A percentile compares a stretch with the other conserved stretches of the same genome.
phyloP scores from a whole-genome alignment of 495 filamentous ascomycete genomes.

The Lasiosphaeris hirsuta region DNA sequence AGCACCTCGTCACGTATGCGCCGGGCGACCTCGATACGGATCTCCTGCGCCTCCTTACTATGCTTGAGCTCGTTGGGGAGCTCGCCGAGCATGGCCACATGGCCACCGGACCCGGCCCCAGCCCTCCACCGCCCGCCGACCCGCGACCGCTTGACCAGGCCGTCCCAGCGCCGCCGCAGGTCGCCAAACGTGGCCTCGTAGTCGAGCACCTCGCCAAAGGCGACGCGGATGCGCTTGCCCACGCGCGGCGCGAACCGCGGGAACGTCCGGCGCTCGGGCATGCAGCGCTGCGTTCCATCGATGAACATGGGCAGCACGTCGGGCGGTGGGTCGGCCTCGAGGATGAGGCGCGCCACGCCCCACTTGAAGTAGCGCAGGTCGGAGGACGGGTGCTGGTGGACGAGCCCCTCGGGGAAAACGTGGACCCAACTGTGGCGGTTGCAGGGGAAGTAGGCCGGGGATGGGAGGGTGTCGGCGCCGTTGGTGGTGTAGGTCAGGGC shows the following conservation, averaged over 20 bases:
- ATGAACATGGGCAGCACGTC: slow-evolving; percentile 92
- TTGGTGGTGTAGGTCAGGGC: slow-evolving; percentile 63
- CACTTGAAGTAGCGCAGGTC: slow-evolving; percentile 96
- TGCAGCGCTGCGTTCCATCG: slow-evolving; percentile 77
- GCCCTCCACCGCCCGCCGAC: not conserved
- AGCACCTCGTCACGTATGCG: slow-evolving; percentile 75
- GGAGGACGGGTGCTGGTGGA: slow-evolving; percentile 78
- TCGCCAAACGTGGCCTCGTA: slow-evolving; percentile 62
- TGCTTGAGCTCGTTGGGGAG: slow-evolving; percentile 50
- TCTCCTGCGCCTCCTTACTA: slow-evolving; percentile 66
- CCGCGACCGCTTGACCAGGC: slow-evolving; percentile 42
- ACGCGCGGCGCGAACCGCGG: slow-evolving; percentile 80
- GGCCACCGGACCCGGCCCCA: not conserved
- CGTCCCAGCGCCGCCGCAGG: slow-evolving; percentile 63
- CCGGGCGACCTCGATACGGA: slow-evolving; percentile 79
- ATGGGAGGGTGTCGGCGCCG: slow-evolving; percentile 52
- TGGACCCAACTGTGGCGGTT: slow-evolving; percentile 77
- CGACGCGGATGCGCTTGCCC: slow-evolving; percentile 66
- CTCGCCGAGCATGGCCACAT: slow-evolving; percentile 61
- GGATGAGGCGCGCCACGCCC: slow-evolving; percentile 84
- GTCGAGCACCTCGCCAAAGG: slow-evolving; percentile 67
- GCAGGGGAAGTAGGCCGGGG: slow-evolving; percentile 52
- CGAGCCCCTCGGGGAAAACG: slow-evolving; percentile 91
- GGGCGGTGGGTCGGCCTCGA: slow-evolving; percentile 79
- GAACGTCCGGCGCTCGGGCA: slow-evolving; percentile 73